phyloP scores from a whole-genome alignment of 1,284 basidiomycete genomes.

The Naganishia liquefaciens region DNA sequence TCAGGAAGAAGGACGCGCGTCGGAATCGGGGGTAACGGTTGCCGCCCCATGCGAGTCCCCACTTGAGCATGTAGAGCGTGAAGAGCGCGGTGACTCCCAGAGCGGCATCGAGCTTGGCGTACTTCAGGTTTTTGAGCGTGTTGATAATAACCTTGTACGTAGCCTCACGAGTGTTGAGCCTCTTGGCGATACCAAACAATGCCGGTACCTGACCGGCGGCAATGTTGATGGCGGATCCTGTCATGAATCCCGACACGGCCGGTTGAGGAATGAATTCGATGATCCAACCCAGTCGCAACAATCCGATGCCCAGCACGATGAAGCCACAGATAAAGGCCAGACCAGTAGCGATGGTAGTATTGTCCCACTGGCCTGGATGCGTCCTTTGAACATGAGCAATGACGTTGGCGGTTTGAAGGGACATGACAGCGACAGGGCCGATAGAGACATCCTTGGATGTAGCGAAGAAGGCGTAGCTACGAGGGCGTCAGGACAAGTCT shows the following conservation, averaged over 20 bases:
- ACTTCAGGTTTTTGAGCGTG: slow-evolving; percentile 73
- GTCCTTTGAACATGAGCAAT: slow-evolving; percentile 64
- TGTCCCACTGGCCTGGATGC: slow-evolving; percentile 58
- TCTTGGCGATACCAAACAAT: slow-evolving; percentile 73
- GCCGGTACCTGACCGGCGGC: slow-evolving; percentile 80
- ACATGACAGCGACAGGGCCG: slow-evolving; percentile 97
- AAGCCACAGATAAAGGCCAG: slow-evolving; percentile 88
- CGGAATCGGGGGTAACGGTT: slow-evolving; percentile 68
- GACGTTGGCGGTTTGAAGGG: slow-evolving; percentile 81
- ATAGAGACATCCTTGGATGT: slow-evolving; percentile 95
- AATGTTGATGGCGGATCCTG: slow-evolving; percentile 84
- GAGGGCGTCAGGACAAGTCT: slow-evolving; percentile 34
- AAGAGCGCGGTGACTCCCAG: slow-evolving; percentile 73
- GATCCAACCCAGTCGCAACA: slow-evolving; percentile 91
- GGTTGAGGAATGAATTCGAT: slow-evolving; percentile 82
- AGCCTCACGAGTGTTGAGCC: slow-evolving; percentile 75
- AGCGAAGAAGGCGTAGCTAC: slow-evolving; percentile 57
- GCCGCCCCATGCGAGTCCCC: slow-evolving; percentile 62
- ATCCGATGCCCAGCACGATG: slow-evolving; percentile 86
- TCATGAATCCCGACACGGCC: slow-evolving; percentile 83
- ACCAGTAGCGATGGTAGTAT: slow-evolving; percentile 77
- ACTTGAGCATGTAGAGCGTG: slow-evolving; percentile 72
- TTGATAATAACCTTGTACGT: slow-evolving; percentile 93
- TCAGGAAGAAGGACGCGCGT: slow-evolving; percentile 85
- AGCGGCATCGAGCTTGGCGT: slow-evolving; percentile 77